Conservation (phyloP, 208 protist species). For the Crithidia brevicula region DNA sequence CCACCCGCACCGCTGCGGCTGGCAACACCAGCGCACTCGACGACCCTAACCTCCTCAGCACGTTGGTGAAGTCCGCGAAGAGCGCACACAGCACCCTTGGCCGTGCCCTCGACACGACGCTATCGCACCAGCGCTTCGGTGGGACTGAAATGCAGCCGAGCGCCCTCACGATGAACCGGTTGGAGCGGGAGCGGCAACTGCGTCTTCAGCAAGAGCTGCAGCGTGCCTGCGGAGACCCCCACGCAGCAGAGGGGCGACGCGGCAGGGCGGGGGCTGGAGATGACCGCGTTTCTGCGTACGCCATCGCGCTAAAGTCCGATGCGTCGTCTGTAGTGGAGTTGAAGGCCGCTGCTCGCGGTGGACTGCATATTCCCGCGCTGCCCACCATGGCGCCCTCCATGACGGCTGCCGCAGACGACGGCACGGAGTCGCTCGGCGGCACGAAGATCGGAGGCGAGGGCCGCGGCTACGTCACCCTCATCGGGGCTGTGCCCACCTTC, state of each 20-base stretch:
- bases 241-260: neutral
- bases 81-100: constrained; percentile 68
- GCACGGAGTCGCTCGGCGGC: constrained; percentile 57
- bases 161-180: constrained; percentile 53
- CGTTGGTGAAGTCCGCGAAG: constrained; percentile 54
- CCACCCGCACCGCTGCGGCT: neutral
- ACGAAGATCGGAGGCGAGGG: constrained; percentile 51
- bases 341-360: neutral
- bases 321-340: neutral
- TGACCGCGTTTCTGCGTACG: too few species aligned
- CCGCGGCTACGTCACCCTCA: constrained; percentile 71
- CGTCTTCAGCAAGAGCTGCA: constrained; percentile 60
- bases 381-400: constrained; percentile 79
- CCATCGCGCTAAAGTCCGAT: too few species aligned
- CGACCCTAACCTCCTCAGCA: constrained; percentile 52
- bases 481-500: constrained; percentile 65
- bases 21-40: constrained; percentile 34
- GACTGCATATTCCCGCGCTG: constrained; percentile 55
- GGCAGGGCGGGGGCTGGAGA: too few species aligned
- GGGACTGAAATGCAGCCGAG: constrained; percentile 42
- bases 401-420: constrained; percentile 71
- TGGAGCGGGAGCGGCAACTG: constrained; percentile 47
- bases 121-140: constrained; percentile 47
- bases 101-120: constrained; percentile 55
- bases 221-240: constrained; percentile 28